Conservation (phyloP, 2,329 filamentous ascomycete genomes). For the Coniochaeta hoffmannii region DNA sequence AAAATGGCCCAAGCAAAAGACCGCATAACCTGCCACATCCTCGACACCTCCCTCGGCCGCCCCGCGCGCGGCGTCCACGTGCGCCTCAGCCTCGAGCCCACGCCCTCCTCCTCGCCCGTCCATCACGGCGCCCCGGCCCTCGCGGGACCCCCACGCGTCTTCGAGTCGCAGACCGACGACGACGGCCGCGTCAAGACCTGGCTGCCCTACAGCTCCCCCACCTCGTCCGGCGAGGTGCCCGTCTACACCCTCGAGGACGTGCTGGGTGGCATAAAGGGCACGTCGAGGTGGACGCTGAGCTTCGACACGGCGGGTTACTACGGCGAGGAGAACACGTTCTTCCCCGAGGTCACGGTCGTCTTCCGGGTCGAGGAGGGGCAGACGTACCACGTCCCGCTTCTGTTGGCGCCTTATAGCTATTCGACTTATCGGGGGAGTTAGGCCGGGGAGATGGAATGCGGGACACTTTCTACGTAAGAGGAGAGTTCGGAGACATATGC, state of each 20-base stretch:
- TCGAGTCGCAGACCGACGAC: slow-evolving; percentile 62
- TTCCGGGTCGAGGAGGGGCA: slow-evolving; percentile 49
- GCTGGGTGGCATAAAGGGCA: slow-evolving; percentile 31
- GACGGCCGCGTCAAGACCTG: slow-evolving; percentile 69
- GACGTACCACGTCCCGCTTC: slow-evolving; percentile 72
- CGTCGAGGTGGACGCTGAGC: slow-evolving; percentile 57
- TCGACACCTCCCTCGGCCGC: slow-evolving; percentile 69
- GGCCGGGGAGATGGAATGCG: slow-evolving; percentile 8
- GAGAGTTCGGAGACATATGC: too few relatives aligned
- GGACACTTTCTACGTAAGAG: too few relatives aligned
- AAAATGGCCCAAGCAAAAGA: slow-evolving; percentile 33
- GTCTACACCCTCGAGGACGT: slow-evolving; percentile 52
- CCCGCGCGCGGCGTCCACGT: slow-evolving; percentile 62
- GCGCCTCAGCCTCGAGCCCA: slow-evolving; percentile 44
- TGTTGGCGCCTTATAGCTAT: slow-evolving; percentile 74
- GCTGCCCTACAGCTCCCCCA: slow-evolving; percentile 49
- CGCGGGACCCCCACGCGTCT: slow-evolving; percentile 34
- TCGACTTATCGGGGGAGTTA: slow-evolving; percentile 75
- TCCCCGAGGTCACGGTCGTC: slow-evolving; percentile 49
- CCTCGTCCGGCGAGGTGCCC: slow-evolving; percentile 47
- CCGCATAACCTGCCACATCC: slow-evolving; percentile 79
- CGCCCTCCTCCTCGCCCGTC: slow-evolving; percentile 8
- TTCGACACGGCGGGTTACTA: slow-evolving; percentile 72
- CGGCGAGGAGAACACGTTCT: slow-evolving; percentile 49
- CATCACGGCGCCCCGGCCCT: slow-evolving; percentile 20